Evolutionary conservation across 2,329 filamentous ascomycete species (phyloP).

Genomic region (Tricladium varicosporioides): DNA sequence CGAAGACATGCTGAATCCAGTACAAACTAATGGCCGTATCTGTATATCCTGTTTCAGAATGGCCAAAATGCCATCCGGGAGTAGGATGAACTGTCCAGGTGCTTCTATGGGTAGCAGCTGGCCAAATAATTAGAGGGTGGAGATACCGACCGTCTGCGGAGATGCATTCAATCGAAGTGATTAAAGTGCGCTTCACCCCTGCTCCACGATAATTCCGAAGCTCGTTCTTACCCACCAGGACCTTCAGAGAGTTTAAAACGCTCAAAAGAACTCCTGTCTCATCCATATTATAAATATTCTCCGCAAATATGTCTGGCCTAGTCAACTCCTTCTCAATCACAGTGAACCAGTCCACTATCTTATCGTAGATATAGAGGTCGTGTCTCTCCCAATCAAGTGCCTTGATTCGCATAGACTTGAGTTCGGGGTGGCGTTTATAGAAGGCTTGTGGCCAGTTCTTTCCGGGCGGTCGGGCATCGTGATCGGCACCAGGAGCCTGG

Average conservation of each 20-base stretch:
- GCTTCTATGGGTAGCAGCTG: conserved; percentile 28
- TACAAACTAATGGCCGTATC: conserved; percentile 36
- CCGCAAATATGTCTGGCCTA: conserved; percentile 11
- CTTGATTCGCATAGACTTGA: conserved; percentile 14
- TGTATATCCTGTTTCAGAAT: conserved; percentile 26
- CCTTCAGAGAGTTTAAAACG: conserved; percentile 31
- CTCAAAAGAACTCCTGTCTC: conserved; percentile 34
- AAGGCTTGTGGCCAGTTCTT: conserved; percentile 21
- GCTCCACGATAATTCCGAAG: conserved; percentile 27
- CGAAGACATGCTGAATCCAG: conserved; percentile 36
- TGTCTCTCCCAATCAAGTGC: conserved; percentile 17
- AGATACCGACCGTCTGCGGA: conserved; percentile 29
- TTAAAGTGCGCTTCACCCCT: conserved; percentile 26
- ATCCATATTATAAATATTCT: too few relatives aligned
- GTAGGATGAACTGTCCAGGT: conserved; percentile 31
- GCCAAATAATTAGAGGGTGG: conserved; percentile 30
- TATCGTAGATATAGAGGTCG: conserved; percentile 32
- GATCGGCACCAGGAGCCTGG: conserved; percentile 11
- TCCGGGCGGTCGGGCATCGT: conserved; percentile 11
- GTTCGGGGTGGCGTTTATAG: conserved; percentile 19
- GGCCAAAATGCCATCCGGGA: conserved; percentile 31
- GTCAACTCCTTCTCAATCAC: conserved; percentile 30
- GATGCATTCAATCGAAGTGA: conserved; percentile 19
- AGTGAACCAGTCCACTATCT: conserved; percentile 33
- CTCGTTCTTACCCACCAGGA: conserved; percentile 32